A percentile compares a stretch with the other conserved stretches of the same genome.
phyloP scores from a whole-genome alignment of 2,329 filamentous ascomycete genomes.

The Colletotrichum sp. region DNA sequence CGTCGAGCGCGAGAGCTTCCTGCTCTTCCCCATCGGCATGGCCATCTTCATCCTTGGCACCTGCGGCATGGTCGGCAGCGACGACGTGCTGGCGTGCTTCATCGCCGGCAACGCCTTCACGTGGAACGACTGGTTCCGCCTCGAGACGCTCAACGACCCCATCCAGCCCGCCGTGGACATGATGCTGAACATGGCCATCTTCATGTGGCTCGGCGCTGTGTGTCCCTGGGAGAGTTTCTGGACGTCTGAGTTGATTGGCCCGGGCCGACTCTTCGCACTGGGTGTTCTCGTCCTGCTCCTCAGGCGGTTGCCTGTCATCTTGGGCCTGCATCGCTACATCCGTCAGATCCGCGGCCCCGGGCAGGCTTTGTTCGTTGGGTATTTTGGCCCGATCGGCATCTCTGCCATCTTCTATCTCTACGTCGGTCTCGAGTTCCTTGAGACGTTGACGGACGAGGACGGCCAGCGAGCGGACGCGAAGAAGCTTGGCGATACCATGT shows the following conservation, averaged over 20 bases:
- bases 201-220: conserved; percentile 89
- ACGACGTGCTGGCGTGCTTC: conserved; percentile 91
- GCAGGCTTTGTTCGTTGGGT: neutral
- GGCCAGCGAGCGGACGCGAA: neutral
- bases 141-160: conserved; percentile 87
- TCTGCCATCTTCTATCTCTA: neutral
- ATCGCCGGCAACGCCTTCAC: conserved; percentile 91
- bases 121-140: conserved; percentile 92
- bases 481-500: neutral
- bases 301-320: neutral
- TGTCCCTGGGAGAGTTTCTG: conserved; percentile 79
- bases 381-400: neutral
- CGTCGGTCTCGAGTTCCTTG: neutral
- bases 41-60: conserved; percentile 88
- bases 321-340: neutral
- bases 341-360: neutral
- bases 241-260: neutral
- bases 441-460: neutral
- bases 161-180: conserved; percentile 93
- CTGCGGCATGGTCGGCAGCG: conserved; percentile 84
- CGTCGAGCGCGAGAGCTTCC: conserved; percentile 85
- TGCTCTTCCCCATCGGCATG: conserved; percentile 84
- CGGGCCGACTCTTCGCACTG: neutral
- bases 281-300: neutral
- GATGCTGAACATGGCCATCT: conserved; percentile 87